A percentile compares a stretch with the other conserved stretches of the same genome.
Conservation (phyloP, 352 stramenopile species). For the Phytophthora aleatoria region DNA sequence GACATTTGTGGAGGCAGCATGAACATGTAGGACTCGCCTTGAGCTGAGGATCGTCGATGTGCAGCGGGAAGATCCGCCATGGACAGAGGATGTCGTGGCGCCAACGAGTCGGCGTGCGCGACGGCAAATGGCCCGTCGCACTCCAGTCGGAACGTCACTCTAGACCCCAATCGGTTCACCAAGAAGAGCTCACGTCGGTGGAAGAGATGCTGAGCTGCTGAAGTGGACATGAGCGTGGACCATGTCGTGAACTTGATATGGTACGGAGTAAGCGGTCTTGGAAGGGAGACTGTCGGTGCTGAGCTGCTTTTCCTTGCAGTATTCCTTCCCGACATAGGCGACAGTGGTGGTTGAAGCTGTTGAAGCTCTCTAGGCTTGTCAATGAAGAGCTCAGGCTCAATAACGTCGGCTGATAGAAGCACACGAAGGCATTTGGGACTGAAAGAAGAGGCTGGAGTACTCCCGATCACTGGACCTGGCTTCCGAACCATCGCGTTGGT, state of each 20-base stretch:
- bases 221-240: slow-evolving; percentile 49
- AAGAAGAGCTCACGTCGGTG: slow-evolving; percentile 61
- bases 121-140: slow-evolving; percentile 66
- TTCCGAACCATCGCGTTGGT: slow-evolving; percentile 61
- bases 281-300: background rate
- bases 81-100: slow-evolving; percentile 65
- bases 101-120: slow-evolving; percentile 63
- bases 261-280: slow-evolving; percentile 23
- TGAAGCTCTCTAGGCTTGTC: slow-evolving; percentile 41
- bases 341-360: slow-evolving; percentile 8
- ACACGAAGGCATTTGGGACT: slow-evolving; percentile 63
- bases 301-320: slow-evolving; percentile 5
- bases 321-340: slow-evolving; percentile 9
- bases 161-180: slow-evolving; percentile 60
- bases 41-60: slow-evolving; percentile 47
- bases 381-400: slow-evolving; percentile 68
- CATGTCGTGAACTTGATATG: slow-evolving; percentile 81
- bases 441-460: slow-evolving; percentile 22
- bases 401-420: slow-evolving; percentile 58
- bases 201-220: slow-evolving; percentile 43
- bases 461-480: background rate
- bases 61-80: slow-evolving; percentile 53
- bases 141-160: slow-evolving; percentile 75
- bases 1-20: slow-evolving; percentile 68
- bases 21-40: slow-evolving; percentile 76